Evolutionary conservation across 164 flowering plant genomes (phyloP).

Genomic region (Tetracentron sinense): DNA sequence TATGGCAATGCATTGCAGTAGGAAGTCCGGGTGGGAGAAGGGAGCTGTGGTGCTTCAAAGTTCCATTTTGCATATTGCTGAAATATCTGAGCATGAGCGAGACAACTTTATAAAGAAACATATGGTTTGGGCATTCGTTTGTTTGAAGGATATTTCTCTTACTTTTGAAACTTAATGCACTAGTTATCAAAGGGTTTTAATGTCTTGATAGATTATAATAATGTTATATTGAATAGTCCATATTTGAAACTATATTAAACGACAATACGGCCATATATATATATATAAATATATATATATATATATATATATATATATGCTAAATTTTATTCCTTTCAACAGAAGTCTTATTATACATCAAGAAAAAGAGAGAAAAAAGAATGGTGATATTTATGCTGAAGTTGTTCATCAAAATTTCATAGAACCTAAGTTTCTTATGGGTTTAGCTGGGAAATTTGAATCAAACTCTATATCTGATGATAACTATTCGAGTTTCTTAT

Average conservation of each 20-base stretch:
- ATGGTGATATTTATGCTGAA: too few species aligned
- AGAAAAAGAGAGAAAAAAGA: too few species aligned
- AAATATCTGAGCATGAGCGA: conserved; percentile 74
- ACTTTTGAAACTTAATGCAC: background rate
- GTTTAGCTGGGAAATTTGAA: too few species aligned
- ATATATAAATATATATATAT: too few species aligned
- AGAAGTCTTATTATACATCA: too few species aligned
- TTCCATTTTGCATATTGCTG: conserved; percentile 62
- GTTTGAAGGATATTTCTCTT: background rate
- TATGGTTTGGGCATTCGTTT: conserved; percentile 52
- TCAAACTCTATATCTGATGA: too few species aligned
- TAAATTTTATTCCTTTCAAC: too few species aligned
- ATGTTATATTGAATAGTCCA: background rate
- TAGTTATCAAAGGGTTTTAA: background rate
- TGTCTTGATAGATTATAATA: background rate
- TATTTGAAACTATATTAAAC: background rate
- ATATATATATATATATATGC: too few species aligned
- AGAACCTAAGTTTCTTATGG: background rate
- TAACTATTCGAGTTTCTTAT: too few species aligned
- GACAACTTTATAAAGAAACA: conserved; percentile 80
- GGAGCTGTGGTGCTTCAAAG: conserved; percentile 63
- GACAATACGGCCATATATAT: too few species aligned
- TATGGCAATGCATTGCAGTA: conserved; percentile 77
- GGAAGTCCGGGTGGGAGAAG: conserved; percentile 49
- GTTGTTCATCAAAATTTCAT: background rate